Base-by-base conservation (phyloP, 148 eudicot species). In the Silene conica region DNA sequence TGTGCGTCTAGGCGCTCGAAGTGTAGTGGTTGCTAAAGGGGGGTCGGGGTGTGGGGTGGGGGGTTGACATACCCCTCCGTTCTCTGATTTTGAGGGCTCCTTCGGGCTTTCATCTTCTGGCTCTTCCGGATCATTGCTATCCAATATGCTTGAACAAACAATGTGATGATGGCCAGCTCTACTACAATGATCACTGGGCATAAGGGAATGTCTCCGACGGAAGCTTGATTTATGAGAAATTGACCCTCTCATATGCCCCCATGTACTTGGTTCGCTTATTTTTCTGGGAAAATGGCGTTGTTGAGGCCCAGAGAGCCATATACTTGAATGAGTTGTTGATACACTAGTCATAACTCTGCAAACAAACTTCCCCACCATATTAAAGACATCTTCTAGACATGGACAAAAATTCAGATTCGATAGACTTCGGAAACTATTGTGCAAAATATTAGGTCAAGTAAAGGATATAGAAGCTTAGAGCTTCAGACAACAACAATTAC, bases 281-380 rank as follows among this genome's bases (percentile, higher is more conserved):
- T 76, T 71, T 71, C 76, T 73, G 19, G 70, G 23, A 76, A 71
- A 76, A 72, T 56, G 67, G 16, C 74, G 28, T 63, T 23, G 75
- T 25, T 63, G 82, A 57, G 78, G 54, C 75, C 78, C 74, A 54
- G 74, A 70, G 18, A 75, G 59, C 79, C 79, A 76, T 72, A 80
- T 20, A 50, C 79, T 71, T 26, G 83, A 76, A 72, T 80, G 79
- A 16, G 70, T 50, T 59, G 83, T 61, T 15, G 79, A 73, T 67
- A 80, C 73, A 57, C 83, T 80, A 13, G 79, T 73, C 83, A 80
- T 80, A 19, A 45, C 75, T 80, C 82, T 80, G 54, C 75, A 71
- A 75, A 18, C 25, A 65, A 70, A 64, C 65, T 22, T n/a, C 7
- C 19, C 22, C 18, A 73, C 16, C 25, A 60, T 28, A 68, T 45